Base-by-base conservation (phyloP, 257 asterid genomes). In the Solanum etuberosum region DNA sequence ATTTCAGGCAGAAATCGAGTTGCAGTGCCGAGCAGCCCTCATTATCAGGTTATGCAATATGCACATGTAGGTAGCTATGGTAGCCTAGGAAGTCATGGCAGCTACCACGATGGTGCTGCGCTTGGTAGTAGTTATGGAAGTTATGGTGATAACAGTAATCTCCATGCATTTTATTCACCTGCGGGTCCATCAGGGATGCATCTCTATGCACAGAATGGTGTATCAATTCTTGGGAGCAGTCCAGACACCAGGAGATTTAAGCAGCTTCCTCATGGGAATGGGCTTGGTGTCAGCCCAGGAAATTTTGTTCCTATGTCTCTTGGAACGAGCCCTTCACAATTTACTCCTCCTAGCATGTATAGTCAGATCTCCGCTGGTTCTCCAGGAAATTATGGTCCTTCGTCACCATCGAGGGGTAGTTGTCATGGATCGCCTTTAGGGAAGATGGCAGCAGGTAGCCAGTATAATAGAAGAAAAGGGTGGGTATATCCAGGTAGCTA, bases 301-400 rank as follows among this genome's bases (percentile, higher is more conserved):
- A 94, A 93, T 90, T 91, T 94, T 81, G 92, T 93, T 40, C 98
- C 98, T 4, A 95, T 96, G 99, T 96, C 99, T 85, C 98, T 96
- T 87, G 99, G 99, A 87, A 93, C 98, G 83, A 97, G 99, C 91
- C 99, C 99, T 89, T 97, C 98, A 43, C 99, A 97, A 85, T 96
- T 93, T 89, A 96, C 98, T 87, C 99, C 99, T 91, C 99, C 98
- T 42, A 92, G 95, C 90, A 91, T 96, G 37, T 96, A 93, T 89
- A 89, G 92, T 90, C 96, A 93, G 88, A 90, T 94, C 54, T 89
- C 96, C 72, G 86, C 95, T 88, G 97, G 98, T 89, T 96, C 99
- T 83, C 98, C 99, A 25, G 97, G 98, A 88, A 98, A 95, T 74
- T 95, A 95, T 87, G 99, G 99, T 89, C 99, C 99, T 89, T 89